Evolutionary conservation across 129 eudicot genomes (phyloP), one percentile per base, ranked within the genome.

Genomic region (Flaveria robusta): DNA sequence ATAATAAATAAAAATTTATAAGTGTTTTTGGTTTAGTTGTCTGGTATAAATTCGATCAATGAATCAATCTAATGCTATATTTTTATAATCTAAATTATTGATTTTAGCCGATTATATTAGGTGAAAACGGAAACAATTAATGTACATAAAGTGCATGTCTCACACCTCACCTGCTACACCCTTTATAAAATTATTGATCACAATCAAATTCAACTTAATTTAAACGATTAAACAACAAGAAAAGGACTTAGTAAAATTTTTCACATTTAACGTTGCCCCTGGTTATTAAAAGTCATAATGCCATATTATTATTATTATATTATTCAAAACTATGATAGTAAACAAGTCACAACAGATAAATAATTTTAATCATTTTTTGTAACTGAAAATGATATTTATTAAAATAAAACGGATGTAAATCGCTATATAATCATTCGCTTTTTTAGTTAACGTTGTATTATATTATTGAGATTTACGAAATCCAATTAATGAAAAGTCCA

Each of bases 81-180:
- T 1, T 1, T 11, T 3, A 7, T 60, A 13, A 60, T 6, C n/a
- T 64, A 64, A 2, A 31, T 26, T 23, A n/a, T 52, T 71, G 65
- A 52, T 51, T 27, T 23, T 71, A n/a, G 75, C 47, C 31, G 7
- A 63, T 62, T 43, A 74, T 22, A 64, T 79, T 79, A 43, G 83
- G 83, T 79, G 73, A 73, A 65, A 19, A 24, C 5, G 37, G 37
- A 31, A 31, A 31, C 16, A 72, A 52, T 71, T 50, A 71, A 79
- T 72, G 45, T 51, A 37, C 1, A 65, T 58, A 72, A 51, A 63
- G 67, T 39, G 67, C 58, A 64, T 16, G 69, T 72, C 68, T 72
- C 60, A 72, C 43, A 52, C 60, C 59, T 73, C 74, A 65, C 79
- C 83, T 26, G 65, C 79, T 73, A 22, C 24, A 26, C 63, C 50